These are phyloP conservation scores for Cicer pinnatifidum DNA, from an alignment of 306 rosid species.

Conservation along the genomic window DNA sequence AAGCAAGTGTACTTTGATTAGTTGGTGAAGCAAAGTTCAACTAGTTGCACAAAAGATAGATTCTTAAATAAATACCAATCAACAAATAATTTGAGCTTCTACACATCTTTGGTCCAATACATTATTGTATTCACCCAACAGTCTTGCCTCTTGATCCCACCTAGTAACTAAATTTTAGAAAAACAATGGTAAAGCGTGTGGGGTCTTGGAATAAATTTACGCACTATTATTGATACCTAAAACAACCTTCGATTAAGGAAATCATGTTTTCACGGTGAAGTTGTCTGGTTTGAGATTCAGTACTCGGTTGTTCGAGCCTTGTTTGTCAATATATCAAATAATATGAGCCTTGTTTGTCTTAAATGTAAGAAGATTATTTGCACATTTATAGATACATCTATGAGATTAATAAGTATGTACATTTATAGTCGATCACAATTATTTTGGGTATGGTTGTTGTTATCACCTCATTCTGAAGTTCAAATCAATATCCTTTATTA, in stretches of 20 bases:
- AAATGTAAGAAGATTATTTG: no score
- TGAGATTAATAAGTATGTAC: no score
- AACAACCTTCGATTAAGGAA: neutral
- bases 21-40: no score
- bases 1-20: no score
- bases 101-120: neutral
- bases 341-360: neutral
- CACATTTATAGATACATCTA: no score
- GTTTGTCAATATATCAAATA: neutral
- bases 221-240: neutral
- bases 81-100: neutral
- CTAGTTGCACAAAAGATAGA: neutral
- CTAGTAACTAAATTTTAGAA: neutral
- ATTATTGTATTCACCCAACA: neutral
- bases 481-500: no score
- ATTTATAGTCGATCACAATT: no score
- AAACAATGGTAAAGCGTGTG: constrained; percentile 8
- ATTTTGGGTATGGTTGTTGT: no score
- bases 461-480: no score
- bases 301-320: neutral
- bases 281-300: neutral
- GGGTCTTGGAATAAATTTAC: neutral
- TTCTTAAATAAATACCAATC: neutral
- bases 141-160: neutral
- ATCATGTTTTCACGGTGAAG: neutral